Evolutionary conservation across 352 stramenopile species (phyloP), one percentile per base, ranked within the genome.

Genomic region (Thraustochytrium sp.): DNA sequence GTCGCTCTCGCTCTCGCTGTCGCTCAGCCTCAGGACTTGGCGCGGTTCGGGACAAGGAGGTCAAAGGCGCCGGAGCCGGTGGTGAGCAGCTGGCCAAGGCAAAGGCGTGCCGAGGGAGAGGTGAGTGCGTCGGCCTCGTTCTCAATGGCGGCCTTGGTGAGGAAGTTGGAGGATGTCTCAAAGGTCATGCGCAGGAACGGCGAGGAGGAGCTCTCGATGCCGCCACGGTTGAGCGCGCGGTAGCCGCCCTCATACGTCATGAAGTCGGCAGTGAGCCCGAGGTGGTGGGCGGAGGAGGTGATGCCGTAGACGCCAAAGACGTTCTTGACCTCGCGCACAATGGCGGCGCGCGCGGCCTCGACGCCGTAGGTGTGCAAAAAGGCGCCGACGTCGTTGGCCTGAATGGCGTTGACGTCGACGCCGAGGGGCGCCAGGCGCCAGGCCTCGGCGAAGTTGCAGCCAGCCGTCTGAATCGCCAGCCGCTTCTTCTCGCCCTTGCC

Each of bases 231-330:
- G 64, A 91, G 72, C 8, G 87, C 46, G 9, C 84, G 63, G 75
- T 90, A 92, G 77, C 91, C 95, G 51, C 97, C 97, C 85, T 96
- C 89, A 86, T 94, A 94, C 2, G 97, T 99, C 97, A 99, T 99
- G 90, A 98, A 99, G 90, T 99, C 97, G 80, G 96, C 97, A 86
- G 99, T 96, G 63, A 99, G 90, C 46, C 92, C 96, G 82, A 99
- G 88, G 90, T 99, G 97, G 85, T 97, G 92, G 53, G 94, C 92
- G 88, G 99, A 96, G 16, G 99, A 96, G 75, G 90, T 93, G 89
- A 99, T 99, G 86, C 97, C 97, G 89, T 99, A 99, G 0, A 98
- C 96, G 61, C 95, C 96, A 88, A 99, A 99, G 13, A 99, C 97
- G 72, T 95, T 91, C 56, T 93, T 95, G 86, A 99, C 98, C 90